Evolutionary conservation across 352 stramenopile species (phyloP).

Genomic region (Phytophthora sp.): DNA sequence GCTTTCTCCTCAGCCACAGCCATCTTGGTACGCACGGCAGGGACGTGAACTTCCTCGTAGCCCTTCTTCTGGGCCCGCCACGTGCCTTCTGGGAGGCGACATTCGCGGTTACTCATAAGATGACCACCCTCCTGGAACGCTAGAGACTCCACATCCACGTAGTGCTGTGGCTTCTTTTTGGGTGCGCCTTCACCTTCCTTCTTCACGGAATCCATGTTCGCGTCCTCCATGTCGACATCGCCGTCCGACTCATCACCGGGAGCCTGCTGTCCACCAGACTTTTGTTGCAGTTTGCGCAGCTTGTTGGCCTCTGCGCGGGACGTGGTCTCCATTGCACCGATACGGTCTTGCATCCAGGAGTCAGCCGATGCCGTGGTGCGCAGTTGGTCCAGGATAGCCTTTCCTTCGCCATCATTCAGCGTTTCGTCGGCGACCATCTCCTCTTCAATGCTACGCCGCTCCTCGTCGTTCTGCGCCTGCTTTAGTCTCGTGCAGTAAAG

Average conservation of each 20-base stretch:
- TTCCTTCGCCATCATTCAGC: conserved; percentile 85
- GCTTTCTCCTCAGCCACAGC: conserved; percentile 75
- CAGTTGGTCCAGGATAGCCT: conserved; percentile 92
- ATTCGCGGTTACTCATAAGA: conserved; percentile 99
- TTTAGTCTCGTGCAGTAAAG: conserved; percentile 98
- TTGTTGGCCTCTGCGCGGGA: conserved; percentile 85
- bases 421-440: conserved; percentile 88
- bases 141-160: conserved; percentile 96
- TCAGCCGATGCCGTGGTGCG: conserved; percentile 88
- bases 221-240: conserved; percentile 64
- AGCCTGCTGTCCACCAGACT: conserved; percentile 31
- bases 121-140: conserved; percentile 96
- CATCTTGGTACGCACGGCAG: conserved; percentile 91
- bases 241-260: conserved; percentile 41
- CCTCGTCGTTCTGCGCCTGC: conserved; percentile 93
- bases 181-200: conserved; percentile 22
- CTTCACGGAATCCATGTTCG: conserved; percentile 19
- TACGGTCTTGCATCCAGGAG: conserved; percentile 95
- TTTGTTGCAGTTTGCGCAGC: conserved; percentile 78
- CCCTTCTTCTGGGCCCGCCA: conserved; percentile 98
- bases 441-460: conserved; percentile 90
- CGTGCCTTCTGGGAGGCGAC: conserved; percentile 95
- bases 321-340: conserved; percentile 85
- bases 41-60: conserved; percentile 99
- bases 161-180: conserved; percentile 75